Conservation (phyloP, 1,284 basidiomycete species). For the Boletellus sp. region DNA sequence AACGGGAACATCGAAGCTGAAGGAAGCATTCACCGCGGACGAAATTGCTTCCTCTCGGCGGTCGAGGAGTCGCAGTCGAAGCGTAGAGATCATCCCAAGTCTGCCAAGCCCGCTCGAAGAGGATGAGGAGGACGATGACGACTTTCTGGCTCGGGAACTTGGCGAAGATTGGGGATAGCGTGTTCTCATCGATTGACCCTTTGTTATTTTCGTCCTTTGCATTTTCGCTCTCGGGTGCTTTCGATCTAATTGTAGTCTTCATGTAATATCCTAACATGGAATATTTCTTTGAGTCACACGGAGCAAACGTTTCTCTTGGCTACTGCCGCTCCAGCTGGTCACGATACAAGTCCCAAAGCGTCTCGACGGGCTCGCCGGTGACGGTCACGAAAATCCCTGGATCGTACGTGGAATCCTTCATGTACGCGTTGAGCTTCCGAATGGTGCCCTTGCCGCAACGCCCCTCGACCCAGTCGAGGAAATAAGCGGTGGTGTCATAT, state of each 20-base stretch:
- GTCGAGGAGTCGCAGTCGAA: slow-evolving; percentile 26
- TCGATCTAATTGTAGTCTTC: slow-evolving; percentile 20
- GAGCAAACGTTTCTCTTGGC: not conserved
- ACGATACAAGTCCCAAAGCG: slow-evolving; percentile 57
- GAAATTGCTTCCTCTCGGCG: slow-evolving; percentile 43
- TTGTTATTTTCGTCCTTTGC: not conserved
- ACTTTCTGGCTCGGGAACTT: slow-evolving; percentile 71
- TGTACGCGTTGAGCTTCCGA: slow-evolving; percentile 49
- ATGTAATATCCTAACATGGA: slow-evolving; percentile 19
- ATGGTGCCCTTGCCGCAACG: slow-evolving; percentile 52
- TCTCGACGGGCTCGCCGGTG: slow-evolving; percentile 48
- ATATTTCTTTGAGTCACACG: not conserved
- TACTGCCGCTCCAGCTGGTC: slow-evolving; percentile 30
- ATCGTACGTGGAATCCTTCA: slow-evolving; percentile 50
- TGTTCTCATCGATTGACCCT: not conserved
- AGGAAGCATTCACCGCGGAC: slow-evolving; percentile 60
- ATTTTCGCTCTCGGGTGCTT: slow-evolving; percentile 15
- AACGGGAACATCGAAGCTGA: slow-evolving; percentile 60
- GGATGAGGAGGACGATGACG: slow-evolving; percentile 49
- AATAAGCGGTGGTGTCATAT: slow-evolving; percentile 67
- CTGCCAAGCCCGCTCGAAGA: slow-evolving; percentile 31
- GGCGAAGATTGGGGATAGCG: slow-evolving; percentile 68
- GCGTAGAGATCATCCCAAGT: slow-evolving; percentile 20
- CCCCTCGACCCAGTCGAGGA: slow-evolving; percentile 67
- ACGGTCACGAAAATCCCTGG: slow-evolving; percentile 49